phyloP scores from a whole-genome alignment of 169 alveolate species.

The Cytauxzoon felis region DNA sequence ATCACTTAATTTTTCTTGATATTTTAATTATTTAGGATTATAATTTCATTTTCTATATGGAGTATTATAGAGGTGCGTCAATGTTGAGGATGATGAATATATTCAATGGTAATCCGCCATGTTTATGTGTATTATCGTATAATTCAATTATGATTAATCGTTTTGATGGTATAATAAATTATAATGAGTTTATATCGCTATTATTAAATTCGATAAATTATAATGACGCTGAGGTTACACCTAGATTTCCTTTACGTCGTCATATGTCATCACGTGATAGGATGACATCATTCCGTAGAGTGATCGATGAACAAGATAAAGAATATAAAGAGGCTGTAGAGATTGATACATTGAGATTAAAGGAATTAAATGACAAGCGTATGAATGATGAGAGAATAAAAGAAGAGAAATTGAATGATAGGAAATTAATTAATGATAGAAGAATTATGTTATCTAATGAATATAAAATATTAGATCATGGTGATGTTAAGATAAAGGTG shows the following conservation, averaged over 20 bases:
- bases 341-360: conserved; percentile 21
- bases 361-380: conserved; percentile 2
- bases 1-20: neutral
- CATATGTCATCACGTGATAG: neutral
- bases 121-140: conserved; percentile 28
- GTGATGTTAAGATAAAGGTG: conserved; percentile 52
- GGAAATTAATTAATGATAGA: neutral
- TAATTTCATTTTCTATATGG: conserved; percentile 33
- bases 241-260: no score
- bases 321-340: conserved; percentile 43
- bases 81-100: conserved; percentile 34
- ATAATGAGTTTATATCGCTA: conserved; percentile 5
- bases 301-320: conserved; percentile 45
- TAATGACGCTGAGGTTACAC: conserved; percentile 2
- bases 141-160: conserved; percentile 30
- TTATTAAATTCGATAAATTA: conserved; percentile 4
- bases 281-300: neutral
- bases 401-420: conserved; percentile 6
- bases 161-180: conserved; percentile 14
- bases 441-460: conserved; percentile 25
- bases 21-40: conserved; percentile 4
- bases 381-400: conserved; percentile 9
- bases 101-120: neutral
- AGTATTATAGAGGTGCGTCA: conserved; percentile 28
- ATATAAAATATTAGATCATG: neutral